Percentiles rank a stretch among this genome's conserved stretches.
These are phyloP conservation scores for Spongispora temasekensis DNA, from an alignment of 1,284 basidiomycete species.

Conservation along the genomic window DNA sequence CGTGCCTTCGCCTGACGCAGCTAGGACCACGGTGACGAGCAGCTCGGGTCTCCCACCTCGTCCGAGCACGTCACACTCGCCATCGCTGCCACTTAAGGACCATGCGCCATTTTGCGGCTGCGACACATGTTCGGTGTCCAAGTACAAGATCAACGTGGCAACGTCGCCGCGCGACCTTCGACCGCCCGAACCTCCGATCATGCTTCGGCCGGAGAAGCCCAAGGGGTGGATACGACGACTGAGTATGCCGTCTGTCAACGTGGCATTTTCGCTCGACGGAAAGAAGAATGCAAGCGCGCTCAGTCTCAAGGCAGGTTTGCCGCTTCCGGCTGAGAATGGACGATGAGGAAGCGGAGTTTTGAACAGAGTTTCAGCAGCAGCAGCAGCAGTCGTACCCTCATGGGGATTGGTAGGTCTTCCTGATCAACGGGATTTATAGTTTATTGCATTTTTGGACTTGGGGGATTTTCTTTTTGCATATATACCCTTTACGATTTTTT, in stretches of 20 bases:
- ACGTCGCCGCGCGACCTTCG: slow-evolving; percentile 41
- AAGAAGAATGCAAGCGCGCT: slow-evolving; percentile 48
- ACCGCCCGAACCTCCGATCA: slow-evolving; percentile 44
- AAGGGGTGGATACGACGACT: slow-evolving; percentile 74
- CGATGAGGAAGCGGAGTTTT: slow-evolving; percentile 44
- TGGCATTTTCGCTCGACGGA: slow-evolving; percentile 51
- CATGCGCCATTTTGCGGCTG: slow-evolving; percentile 67
- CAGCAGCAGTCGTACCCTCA: slow-evolving; percentile 44
- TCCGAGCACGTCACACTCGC: slow-evolving; percentile 26
- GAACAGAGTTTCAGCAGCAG: too few species aligned
- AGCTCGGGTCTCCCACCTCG: slow-evolving; percentile 16
- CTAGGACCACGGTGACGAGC: slow-evolving; percentile 30
- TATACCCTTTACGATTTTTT: too few species aligned
- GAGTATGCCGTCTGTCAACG: slow-evolving; percentile 70
- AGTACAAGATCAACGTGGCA: slow-evolving; percentile 43
- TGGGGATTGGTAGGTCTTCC: slow-evolving; percentile 35
- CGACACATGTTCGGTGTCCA: slow-evolving; percentile 53
- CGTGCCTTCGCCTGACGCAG: too few species aligned
- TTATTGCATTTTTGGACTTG: too few species aligned
- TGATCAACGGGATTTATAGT: too few species aligned
- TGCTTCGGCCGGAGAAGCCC: slow-evolving; percentile 53
- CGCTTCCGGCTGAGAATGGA: slow-evolving; percentile 42
- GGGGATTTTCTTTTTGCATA: too few species aligned
- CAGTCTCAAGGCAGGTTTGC: slow-evolving; percentile 32
- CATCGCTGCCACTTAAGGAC: slow-evolving; percentile 31